Base-by-base conservation (phyloP, 2,329 filamentous ascomycete genomes). In the Exophiala aquamarina region DNA sequence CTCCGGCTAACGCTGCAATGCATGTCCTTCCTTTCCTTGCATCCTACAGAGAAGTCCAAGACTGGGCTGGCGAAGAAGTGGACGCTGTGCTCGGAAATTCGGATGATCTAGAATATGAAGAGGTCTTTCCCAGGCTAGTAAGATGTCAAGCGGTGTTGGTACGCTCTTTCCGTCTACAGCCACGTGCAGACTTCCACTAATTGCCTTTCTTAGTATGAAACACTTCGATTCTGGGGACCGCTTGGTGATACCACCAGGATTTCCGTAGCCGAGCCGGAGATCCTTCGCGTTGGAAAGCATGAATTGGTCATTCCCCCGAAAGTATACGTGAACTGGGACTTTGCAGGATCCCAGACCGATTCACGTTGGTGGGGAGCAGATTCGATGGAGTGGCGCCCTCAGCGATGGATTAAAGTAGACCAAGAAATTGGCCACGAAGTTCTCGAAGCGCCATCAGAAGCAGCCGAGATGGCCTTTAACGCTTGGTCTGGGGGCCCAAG, bases 401-500 rank as follows among this genome's bases (percentile, higher is more conserved):
- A 50, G 15, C 61, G 66, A 19, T 69, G 66, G 66, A 59, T 67
- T 3, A 3, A 9, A 23, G 15, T 18, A n/a, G 3, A 9, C 11
- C 31, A 15, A 17, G 13, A 20, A 44, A 26, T 11, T 26, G 11
- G 11, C 6, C 23, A 6, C 11, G 23, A 26, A 11, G 11, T 13
- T 18, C n/a, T 3, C 14, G 41, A 44, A 5, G 5, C 23, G 26
- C 41, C 33, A n/a, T 14, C 37, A 4, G 29, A 13, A 13, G 31
- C 32, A 5, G 10, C n/a, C 11, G 41, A 47, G 28, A 46, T 31
- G 11, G 29, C 11, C 7, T 64, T 52, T 40, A 41, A 63, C 14
- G 59, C 63, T 8, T 67, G 63, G 63, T 32, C 52, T 2, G 55
- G 58, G 19, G 64, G 64, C 2, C 49, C 57, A n/a, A 54, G 61